Evolutionary conservation across 23 red algal genomes (phyloP), one percentile per base, ranked within the genome.

Genomic region (Gracilaria domingensis): DNA sequence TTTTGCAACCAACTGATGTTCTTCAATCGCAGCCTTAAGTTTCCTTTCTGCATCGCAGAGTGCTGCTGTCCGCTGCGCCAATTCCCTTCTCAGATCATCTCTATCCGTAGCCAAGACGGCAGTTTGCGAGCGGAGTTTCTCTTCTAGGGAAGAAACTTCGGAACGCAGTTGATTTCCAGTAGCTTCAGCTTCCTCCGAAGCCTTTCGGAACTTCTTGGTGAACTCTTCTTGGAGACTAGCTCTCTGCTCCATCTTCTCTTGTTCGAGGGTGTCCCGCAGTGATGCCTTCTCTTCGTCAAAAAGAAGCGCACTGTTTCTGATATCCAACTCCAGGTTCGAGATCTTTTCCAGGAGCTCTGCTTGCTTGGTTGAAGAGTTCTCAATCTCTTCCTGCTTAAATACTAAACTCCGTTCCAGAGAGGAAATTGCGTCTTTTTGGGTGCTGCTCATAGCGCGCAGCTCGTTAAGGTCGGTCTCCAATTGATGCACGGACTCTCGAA

Each of bases 301-400:
- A 20, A 75, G 35, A 37, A 44, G 13, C 21, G 34, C 69, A 75
- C 69, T 75, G 69, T 75, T 75, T 47, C 39, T 18, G 36, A 75
- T 75, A 47, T 75, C 69, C n/a, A n/a, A 40, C n/a, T 75, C 69
- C 39, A 75, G 35, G 13, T 14, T 75, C 12, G 69, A 40, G n/a
- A 75, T 44, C 39, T 75, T 75, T 11, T 75, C 39, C 8, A 25
- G 2, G 12, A 75, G 39, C n/a, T 75, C 69, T 75, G 69, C 17
- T 26, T 75, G 36, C 69, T 45, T 75, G 20, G 69, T 37, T 2
- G n/a, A 75, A 24, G 6, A 9, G 35, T 44, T 26, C n/a, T 44
- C 37, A 5, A 45, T 40, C n/a, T 45, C 69, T 0, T 3, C n/a
- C 7, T 75, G 24, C 12, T 65, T 65, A 3, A 25, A 21, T 65